Evolutionary conservation across 2,329 filamentous ascomycete genomes (phyloP).

Genomic region (Calonectria pseudoturangicola): DNA sequence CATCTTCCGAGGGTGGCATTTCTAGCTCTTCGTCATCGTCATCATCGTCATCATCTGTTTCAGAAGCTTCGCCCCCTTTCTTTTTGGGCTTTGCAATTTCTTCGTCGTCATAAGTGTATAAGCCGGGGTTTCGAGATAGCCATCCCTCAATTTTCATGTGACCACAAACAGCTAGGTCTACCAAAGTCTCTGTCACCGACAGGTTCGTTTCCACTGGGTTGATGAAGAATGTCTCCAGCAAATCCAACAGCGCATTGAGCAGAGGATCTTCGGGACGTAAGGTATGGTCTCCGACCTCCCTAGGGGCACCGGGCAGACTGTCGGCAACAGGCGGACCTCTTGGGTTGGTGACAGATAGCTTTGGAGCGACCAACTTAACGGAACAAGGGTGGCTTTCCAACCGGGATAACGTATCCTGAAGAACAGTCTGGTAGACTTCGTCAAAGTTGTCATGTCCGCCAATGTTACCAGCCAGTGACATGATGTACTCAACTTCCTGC

Average conservation of each 20-base stretch:
- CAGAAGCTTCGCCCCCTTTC: conserved; percentile 39
- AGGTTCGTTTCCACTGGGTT: conserved; percentile 96
- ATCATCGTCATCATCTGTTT: conserved; percentile 47
- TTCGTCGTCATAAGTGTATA: conserved; percentile 70
- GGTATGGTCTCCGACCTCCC: conserved; percentile 76
- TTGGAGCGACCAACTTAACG: conserved; percentile 78
- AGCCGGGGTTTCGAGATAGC: conserved; percentile 84
- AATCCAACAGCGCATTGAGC: conserved; percentile 79
- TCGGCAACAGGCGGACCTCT: conserved; percentile 73
- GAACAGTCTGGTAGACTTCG: conserved; percentile 81
- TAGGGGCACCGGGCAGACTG: conserved; percentile 76
- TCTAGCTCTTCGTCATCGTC: conserved; percentile 51
- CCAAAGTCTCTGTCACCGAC: conserved; percentile 87
- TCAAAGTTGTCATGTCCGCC: conserved; percentile 83
- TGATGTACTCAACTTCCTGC: conserved; percentile 83
- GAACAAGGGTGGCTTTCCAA: conserved; percentile 86
- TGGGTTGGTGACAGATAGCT: conserved; percentile 73
- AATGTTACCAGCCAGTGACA: conserved; percentile 80
- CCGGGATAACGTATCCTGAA: conserved; percentile 81
- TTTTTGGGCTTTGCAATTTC: conserved; percentile 49
- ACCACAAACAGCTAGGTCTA: conserved; percentile 89
- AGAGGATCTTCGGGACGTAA: conserved; percentile 78
- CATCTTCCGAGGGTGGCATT: conserved; percentile 49
- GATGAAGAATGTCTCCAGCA: conserved; percentile 87
- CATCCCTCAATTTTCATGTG: conserved; percentile 93